These are phyloP conservation scores for Xylariaceae sp. DNA, from an alignment of 2,329 filamentous ascomycete species.

Conservation along the genomic window DNA sequence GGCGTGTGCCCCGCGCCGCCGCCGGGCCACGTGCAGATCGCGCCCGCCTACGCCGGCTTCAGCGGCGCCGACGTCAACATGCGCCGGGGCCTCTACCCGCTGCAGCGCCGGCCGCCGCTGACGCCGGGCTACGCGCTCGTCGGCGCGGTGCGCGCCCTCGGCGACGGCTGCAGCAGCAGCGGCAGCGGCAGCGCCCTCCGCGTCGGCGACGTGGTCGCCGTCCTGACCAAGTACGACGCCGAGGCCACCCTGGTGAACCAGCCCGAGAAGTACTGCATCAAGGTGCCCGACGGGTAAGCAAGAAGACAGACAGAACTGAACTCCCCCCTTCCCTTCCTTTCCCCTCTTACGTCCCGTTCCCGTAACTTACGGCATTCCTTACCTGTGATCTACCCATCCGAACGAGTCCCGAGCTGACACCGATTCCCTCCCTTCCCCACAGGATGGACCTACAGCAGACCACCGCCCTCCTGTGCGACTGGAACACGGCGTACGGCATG, in stretches of 20 bases:
- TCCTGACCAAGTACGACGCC: slow-evolving; percentile 32
- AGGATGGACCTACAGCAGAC: too few relatives aligned
- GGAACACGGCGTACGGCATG: slow-evolving; percentile 34
- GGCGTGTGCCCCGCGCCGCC: too few relatives aligned
- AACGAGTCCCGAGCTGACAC: too few relatives aligned
- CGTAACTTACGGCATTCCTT: too few relatives aligned
- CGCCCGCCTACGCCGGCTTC: too few relatives aligned
- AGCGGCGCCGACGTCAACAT: slow-evolving; percentile 41
- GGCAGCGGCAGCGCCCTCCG: slow-evolving; percentile 22
- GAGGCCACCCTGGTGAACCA: slow-evolving; percentile 39
- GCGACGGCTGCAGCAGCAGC: too few relatives aligned
- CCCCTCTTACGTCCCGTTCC: too few relatives aligned
- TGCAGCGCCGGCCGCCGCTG: slow-evolving; percentile 36
- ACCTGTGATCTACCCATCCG: too few relatives aligned
- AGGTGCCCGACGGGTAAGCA: slow-evolving; percentile 33
- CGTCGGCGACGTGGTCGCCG: slow-evolving; percentile 27
- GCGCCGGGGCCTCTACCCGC: slow-evolving; percentile 39
- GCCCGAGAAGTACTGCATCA: slow-evolving; percentile 36
- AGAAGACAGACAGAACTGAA: too few relatives aligned
- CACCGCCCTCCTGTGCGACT: slow-evolving; percentile 35
- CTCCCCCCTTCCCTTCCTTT: too few relatives aligned
- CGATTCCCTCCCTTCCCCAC: too few relatives aligned
- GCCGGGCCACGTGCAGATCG: too few relatives aligned
- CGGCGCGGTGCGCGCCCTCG: slow-evolving; percentile 33
- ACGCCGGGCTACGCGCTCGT: slow-evolving; percentile 42